Evolutionary conservation across 768 basidiomycete genomes (phyloP), one percentile per base, ranked within the genome.

Genomic region (Ephemerocybe angulata): DNA sequence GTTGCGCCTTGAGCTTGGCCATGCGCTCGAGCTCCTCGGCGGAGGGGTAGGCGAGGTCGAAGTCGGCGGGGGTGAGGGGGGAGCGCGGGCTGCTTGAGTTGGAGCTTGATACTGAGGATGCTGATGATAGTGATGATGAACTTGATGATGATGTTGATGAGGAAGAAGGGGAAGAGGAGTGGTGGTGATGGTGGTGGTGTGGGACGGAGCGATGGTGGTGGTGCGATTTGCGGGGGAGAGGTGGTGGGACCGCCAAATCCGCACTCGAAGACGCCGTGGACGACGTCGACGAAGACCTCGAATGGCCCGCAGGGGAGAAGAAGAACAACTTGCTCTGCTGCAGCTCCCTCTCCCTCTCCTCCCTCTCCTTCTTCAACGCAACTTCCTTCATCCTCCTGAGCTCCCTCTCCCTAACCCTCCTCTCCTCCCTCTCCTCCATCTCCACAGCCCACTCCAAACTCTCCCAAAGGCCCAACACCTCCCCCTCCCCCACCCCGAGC

Each of bases 401-500:
- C 38, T 56, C 46, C 49, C 42, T 38, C 24, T 52, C 50, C 22
- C 49, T 10, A 11, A 50, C 17, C 21, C 48, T 50, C 4, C 55
- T 15, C 30, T 56, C 55, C 30, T 51, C 55, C 40, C 24, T 19
- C 50, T 56, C 55, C 49, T 51, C 27, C 49, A 35, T 30, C 48
- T 53, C 51, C 31, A 63, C 64, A 52, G 64, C 66, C 35, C 63
- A 58, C 7, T 66, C 62, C 41, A 75, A 71, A 51, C 71, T 73
- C 44, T 76, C 72, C 56, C 80, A 76, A 58, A 80, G 77, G 50
- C 67, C 69, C 47, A 89, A 76, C 55, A 90, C 59, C 62, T 89
- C 87, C 37, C 74, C 74, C 62, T 89, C 87, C 52, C 79, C 70
- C 58, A 90, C 69, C 54, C 77, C 73, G 37, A 90, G 78, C 64